Percentiles rank a stretch among this genome's conserved stretches.
phyloP scores from a whole-genome alignment of 768 basidiomycete species.

The Exsudoporus frostii region DNA sequence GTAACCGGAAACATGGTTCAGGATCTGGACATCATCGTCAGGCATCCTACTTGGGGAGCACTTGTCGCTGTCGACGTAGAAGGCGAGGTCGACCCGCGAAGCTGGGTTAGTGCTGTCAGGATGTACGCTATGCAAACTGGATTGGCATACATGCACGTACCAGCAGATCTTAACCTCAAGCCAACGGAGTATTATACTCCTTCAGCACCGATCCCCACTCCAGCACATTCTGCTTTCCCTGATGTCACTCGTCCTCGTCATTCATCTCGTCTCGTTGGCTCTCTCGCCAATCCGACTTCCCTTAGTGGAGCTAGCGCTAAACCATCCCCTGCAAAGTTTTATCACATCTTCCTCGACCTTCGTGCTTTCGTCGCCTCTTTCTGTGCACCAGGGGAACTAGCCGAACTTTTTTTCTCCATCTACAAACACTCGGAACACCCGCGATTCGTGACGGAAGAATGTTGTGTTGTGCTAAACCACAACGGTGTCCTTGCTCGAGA shows the following conservation, averaged over 20 bases:
- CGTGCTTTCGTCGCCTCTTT: slow-evolving; percentile 90
- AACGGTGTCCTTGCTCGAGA: slow-evolving; percentile 86
- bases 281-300: slow-evolving; percentile 26
- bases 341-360: slow-evolving; percentile 86
- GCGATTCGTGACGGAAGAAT: slow-evolving; percentile 93
- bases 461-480: slow-evolving; percentile 84
- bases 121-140: slow-evolving; percentile 91
- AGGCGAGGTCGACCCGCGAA: slow-evolving; percentile 73
- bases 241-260: slow-evolving; percentile 38
- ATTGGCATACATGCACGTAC: slow-evolving; percentile 70
- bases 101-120: slow-evolving; percentile 84
- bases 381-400: slow-evolving; percentile 87
- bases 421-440: slow-evolving; percentile 75
- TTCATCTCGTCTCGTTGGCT: slow-evolving; percentile 35
- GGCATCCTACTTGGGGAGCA: slow-evolving; percentile 88
- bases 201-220: slow-evolving; percentile 50
- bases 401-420: slow-evolving; percentile 90
- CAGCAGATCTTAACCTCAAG: slow-evolving; percentile 37
- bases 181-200: slow-evolving; percentile 44
- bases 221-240: slow-evolving; percentile 70
- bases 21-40: slow-evolving; percentile 92
- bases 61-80: slow-evolving; percentile 89
- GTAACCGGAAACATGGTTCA: slow-evolving; percentile 91
- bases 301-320: slow-evolving; percentile 18
- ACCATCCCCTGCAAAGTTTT: slow-evolving; percentile 65